Percentiles rank a stretch among this genome's conserved stretches.
Conservation (phyloP, 179 eudicot genomes). For the Patellifolia procumbens region DNA sequence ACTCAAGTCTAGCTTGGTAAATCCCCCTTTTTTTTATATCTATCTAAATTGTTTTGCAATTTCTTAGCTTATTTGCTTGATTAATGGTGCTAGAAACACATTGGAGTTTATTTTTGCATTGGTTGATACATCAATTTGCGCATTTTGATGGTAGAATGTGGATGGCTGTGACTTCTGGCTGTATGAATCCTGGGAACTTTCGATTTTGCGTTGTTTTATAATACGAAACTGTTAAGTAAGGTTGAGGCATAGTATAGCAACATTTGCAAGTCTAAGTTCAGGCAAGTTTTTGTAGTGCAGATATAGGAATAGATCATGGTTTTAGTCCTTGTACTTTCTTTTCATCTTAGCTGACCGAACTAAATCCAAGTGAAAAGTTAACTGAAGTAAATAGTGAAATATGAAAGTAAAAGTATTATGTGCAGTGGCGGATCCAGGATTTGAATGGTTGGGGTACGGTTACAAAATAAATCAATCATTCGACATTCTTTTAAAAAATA, state of each 20-base stretch:
- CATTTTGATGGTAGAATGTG: not conserved
- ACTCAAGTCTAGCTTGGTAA: conserved; percentile 77
- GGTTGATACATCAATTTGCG: not conserved
- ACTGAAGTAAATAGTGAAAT: no score
- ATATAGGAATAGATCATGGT: not conserved
- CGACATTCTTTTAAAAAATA: no score
- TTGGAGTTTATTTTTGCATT: not conserved
- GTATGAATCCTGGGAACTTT: not conserved
- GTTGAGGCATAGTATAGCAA: not conserved
- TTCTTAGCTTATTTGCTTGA: not conserved
- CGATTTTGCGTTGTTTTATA: not conserved
- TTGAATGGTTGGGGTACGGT: no score
- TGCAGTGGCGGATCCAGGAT: no score
- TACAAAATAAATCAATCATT: no score
- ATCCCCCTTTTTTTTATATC: not conserved
- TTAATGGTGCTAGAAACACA: not conserved
- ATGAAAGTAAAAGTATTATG: no score
- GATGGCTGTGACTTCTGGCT: not conserved
- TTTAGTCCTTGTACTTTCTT: not conserved
- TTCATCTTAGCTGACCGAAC: no score
- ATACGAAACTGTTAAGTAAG: not conserved
- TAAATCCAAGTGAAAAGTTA: no score
- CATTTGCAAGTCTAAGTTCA: not conserved
- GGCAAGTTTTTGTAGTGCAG: no score
- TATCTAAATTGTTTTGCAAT: not conserved